Percentiles rank a stretch among this genome's conserved stretches.
These are phyloP conservation scores for Kwoniella pini DNA, from an alignment of 768 basidiomycete species.

Conservation along the genomic window DNA sequence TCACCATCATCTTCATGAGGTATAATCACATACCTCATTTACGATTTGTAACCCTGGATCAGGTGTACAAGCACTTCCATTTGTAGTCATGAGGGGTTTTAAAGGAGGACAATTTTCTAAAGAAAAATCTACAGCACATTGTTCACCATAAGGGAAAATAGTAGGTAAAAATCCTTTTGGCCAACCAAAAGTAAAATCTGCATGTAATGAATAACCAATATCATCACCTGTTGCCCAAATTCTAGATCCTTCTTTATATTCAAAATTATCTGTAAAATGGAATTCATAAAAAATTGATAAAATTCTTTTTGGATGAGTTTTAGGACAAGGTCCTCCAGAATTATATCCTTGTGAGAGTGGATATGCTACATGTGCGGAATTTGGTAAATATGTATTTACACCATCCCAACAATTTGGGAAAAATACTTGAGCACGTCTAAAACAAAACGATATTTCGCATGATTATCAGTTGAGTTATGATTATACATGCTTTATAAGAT, in stretches of 20 bases:
- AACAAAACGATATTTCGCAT: not conserved
- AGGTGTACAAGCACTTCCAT: constrained; percentile 22
- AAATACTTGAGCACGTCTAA: constrained; percentile 48
- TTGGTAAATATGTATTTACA: constrained; percentile 47
- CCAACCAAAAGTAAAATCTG: constrained; percentile 43
- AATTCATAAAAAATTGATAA: constrained; percentile 56
- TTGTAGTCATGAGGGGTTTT: constrained; percentile 2
- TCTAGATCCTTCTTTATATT: constrained; percentile 44
- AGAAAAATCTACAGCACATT: constrained; percentile 29
- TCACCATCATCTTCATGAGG: not conserved
- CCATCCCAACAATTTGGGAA: constrained; percentile 57
- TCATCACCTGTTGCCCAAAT: constrained; percentile 53
- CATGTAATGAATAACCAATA: constrained; percentile 39
- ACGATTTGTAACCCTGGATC: constrained; percentile 28
- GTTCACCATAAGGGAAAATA: constrained; percentile 26
- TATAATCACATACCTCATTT: constrained; percentile 37
- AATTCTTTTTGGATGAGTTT: constrained; percentile 50
- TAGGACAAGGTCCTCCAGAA: constrained; percentile 51
- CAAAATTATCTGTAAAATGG: constrained; percentile 51
- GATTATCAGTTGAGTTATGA: no score
- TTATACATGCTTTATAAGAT: no score
- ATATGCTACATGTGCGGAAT: constrained; percentile 55
- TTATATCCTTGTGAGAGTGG: constrained; percentile 41
- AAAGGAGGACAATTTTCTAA: constrained; percentile 34
- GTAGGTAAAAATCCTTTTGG: constrained; percentile 26